Evolutionary conservation across 2,329 filamentous ascomycete species (phyloP).

Genomic region (Epichloe sylvatica): DNA sequence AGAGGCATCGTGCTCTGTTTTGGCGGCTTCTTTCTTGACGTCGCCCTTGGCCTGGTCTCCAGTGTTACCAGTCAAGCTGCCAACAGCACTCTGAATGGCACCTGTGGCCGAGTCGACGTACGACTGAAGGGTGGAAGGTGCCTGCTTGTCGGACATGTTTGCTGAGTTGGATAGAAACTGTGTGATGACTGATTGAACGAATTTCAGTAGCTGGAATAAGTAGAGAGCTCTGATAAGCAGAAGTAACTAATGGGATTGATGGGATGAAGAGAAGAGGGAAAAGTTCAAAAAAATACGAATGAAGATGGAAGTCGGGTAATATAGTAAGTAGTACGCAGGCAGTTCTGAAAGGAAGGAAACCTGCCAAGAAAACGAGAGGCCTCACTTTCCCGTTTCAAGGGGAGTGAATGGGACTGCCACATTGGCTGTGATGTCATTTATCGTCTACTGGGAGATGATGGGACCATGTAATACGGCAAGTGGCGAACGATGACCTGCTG

Average conservation of each 20-base stretch:
- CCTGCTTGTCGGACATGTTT: slow-evolving; percentile 17
- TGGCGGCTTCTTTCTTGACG: slow-evolving; percentile 41
- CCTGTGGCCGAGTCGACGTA: slow-evolving; percentile 61
- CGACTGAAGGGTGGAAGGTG: slow-evolving; percentile 63
- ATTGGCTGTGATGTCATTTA: slow-evolving; percentile 4
- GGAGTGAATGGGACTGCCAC: not conserved
- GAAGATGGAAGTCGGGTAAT: not conserved
- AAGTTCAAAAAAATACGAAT: not conserved
- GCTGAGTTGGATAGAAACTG: not conserved
- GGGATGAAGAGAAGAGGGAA: not conserved
- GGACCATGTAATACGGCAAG: not conserved
- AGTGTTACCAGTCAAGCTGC: slow-evolving; percentile 50
- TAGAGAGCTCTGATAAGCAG: not conserved
- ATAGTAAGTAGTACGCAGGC: not conserved
- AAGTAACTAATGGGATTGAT: not conserved
- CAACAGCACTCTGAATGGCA: slow-evolving; percentile 56
- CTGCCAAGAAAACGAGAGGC: slow-evolving; percentile 1
- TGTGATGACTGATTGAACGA: not conserved
- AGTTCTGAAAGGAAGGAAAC: not conserved
- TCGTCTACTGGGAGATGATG: not conserved
- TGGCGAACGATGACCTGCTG: not conserved
- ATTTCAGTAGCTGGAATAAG: not conserved
- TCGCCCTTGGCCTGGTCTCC: not conserved
- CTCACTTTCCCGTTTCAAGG: not conserved
- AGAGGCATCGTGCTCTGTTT: slow-evolving; percentile 57